phyloP scores from a whole-genome alignment of 169 alveolate species.

The Plasmodium vivax region DNA sequence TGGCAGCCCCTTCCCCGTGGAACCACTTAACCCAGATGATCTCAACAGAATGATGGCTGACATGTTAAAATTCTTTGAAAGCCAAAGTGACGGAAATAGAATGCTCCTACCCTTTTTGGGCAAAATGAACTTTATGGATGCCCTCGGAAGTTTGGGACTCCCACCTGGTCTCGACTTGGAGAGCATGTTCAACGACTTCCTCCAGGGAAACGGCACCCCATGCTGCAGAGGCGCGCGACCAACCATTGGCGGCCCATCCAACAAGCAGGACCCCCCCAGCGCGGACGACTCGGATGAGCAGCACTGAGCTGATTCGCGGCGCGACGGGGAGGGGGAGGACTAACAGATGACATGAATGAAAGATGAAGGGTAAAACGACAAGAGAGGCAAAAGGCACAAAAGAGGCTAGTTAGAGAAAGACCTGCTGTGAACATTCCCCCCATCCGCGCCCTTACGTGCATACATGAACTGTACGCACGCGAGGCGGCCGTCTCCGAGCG shows the following conservation, averaged over 20 bases:
- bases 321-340: neutral
- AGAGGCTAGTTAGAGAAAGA: too few relatives aligned
- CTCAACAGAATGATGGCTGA: slow-evolving; percentile 23
- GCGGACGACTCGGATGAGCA: neutral
- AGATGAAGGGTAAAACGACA: neutral
- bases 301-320: neutral
- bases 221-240: neutral
- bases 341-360: neutral
- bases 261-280: neutral
- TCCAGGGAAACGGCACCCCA: neutral
- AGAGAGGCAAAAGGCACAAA: neutral
- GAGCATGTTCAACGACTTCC: neutral
- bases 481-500: neutral
- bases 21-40: neutral
- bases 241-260: neutral
- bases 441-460: neutral
- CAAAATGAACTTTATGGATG: neutral
- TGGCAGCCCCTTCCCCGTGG: neutral
- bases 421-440: neutral
- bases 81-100: neutral
- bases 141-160: neutral
- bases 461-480: neutral
- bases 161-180: slow-evolving; percentile 14
- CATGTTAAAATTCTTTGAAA: slow-evolving; percentile 18
- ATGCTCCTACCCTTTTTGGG: neutral